Evolutionary conservation across 768 basidiomycete genomes (phyloP).

Genomic region (Xerocomellus dryophilus): DNA sequence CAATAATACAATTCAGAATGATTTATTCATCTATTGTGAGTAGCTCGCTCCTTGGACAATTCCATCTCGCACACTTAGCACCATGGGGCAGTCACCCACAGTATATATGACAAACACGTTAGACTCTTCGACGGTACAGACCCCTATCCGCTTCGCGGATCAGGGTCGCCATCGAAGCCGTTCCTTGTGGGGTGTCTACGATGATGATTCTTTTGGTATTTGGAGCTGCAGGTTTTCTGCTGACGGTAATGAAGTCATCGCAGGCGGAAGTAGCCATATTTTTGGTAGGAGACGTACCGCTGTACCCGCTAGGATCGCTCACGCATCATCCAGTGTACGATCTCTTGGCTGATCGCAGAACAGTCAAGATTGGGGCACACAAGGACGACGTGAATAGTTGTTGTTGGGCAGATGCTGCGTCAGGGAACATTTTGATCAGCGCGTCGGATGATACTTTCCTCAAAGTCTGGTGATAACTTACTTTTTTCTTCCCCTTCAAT

Average conservation of each 20-base stretch:
- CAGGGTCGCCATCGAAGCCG: conserved; percentile 37
- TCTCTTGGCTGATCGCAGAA: conserved; percentile 71
- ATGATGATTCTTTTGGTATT: conserved; percentile 62
- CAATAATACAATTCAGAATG: conserved; percentile 49
- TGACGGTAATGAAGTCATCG: conserved; percentile 92
- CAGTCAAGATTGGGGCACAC: conserved; percentile 86
- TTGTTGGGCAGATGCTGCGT: conserved; percentile 91
- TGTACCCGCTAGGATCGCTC: background rate
- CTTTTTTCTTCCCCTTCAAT: background rate
- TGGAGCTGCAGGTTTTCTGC: conserved; percentile 97
- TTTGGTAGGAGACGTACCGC: conserved; percentile 48
- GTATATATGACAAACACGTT: conserved; percentile 73
- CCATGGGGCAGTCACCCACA: conserved; percentile 54
- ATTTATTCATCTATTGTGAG: conserved; percentile 87
- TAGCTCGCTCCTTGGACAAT: background rate
- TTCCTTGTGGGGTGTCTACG: conserved; percentile 32
- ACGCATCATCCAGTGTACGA: conserved; percentile 70
- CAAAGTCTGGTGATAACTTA: conserved; percentile 81
- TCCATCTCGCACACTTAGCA: background rate
- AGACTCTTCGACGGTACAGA: conserved; percentile 59
- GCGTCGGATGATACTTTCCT: conserved; percentile 93
- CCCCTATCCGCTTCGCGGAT: conserved; percentile 59
- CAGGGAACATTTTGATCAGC: conserved; percentile 91
- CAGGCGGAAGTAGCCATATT: conserved; percentile 82
- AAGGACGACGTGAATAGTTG: conserved; percentile 90